A percentile compares a stretch with the other conserved stretches of the same genome.
phyloP scores from a whole-genome alignment of 139 green algal genomes.

The Chlorokybus atmophyticus region DNA sequence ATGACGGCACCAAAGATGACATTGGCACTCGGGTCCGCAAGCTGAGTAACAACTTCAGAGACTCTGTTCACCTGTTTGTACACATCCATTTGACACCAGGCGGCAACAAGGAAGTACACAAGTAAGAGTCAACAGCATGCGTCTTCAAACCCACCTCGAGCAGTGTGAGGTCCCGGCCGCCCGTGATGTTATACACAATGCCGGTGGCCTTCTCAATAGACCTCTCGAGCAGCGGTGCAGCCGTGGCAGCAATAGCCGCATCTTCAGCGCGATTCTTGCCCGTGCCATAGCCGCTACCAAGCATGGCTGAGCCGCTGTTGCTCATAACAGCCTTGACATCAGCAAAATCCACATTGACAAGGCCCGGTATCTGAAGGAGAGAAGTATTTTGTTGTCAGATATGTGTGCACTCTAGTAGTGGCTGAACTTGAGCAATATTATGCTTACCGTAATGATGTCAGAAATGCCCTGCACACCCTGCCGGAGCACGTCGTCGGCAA shows the following conservation, averaged over 20 bases:
- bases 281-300: slow-evolving; percentile 49
- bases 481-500: slow-evolving; percentile 90
- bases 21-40: slow-evolving; percentile 85
- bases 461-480: slow-evolving; percentile 91
- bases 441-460: slow-evolving; percentile 94
- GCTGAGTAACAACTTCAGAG: slow-evolving; percentile 60
- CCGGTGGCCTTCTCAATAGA: slow-evolving; percentile 81
- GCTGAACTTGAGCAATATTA: too few relatives aligned
- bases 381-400: too few relatives aligned
- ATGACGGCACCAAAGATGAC: slow-evolving; percentile 95
- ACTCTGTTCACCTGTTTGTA: slow-evolving; percentile 92
- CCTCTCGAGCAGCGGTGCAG: slow-evolving; percentile 84
- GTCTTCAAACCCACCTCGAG: too few relatives aligned
- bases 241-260: slow-evolving; percentile 63
- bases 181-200: slow-evolving; percentile 96
- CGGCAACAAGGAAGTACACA: too few relatives aligned
- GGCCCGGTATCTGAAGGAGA: slow-evolving; percentile 55
- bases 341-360: slow-evolving; percentile 98
- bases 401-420: too few relatives aligned
- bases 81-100: too few relatives aligned
- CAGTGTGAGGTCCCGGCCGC: slow-evolving; percentile 80
- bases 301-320: slow-evolving; percentile 86
- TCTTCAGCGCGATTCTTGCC: slow-evolving; percentile 53
- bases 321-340: slow-evolving; percentile 92
- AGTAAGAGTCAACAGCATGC: slow-evolving; percentile 7